Conservation (phyloP, 192 early-diverging fungal genomes). For the Linnemannia exigua region DNA sequence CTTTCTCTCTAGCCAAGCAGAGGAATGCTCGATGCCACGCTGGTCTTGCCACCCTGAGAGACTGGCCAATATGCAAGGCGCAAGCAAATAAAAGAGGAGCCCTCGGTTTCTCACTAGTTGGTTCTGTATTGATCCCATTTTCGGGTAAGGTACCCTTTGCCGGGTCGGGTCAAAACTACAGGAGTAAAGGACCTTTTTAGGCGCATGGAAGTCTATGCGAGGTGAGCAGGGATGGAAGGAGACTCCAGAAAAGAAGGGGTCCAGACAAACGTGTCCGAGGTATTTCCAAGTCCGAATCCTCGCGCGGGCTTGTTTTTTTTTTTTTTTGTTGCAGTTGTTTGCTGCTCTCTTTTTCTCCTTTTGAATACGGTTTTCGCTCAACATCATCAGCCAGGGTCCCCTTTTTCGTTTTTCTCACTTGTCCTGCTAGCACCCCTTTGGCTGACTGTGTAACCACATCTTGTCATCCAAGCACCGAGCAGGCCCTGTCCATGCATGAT, state of each 20-base stretch:
- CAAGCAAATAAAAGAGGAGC: not conserved
- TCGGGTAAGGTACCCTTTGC: not conserved
- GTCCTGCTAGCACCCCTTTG: not conserved
- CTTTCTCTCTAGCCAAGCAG: not conserved
- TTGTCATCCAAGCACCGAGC: not conserved
- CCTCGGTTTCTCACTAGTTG: not conserved
- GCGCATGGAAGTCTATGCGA: not conserved
- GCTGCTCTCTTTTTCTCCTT: not conserved
- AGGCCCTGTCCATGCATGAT: conserved; percentile 2
- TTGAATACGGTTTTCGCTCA: not conserved
- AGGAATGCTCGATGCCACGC: conserved; percentile 3
- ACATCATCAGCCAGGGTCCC: not conserved
- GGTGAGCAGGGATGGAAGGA: not conserved
- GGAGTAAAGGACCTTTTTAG: not conserved
- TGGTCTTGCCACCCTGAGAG: not conserved
- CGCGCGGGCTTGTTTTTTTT: not conserved
- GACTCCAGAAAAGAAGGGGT: conserved; percentile 1
- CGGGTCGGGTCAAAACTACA: not conserved
- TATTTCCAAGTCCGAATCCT: not conserved
- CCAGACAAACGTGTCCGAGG: not conserved
- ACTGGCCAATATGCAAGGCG: not conserved
- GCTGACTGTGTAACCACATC: not conserved
- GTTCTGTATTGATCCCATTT: not conserved
- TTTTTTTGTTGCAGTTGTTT: not conserved
- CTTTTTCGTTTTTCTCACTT: not conserved